Evolutionary conservation across 1,284 basidiomycete genomes (phyloP).

Genomic region (Moesziomyces globuligerus): DNA sequence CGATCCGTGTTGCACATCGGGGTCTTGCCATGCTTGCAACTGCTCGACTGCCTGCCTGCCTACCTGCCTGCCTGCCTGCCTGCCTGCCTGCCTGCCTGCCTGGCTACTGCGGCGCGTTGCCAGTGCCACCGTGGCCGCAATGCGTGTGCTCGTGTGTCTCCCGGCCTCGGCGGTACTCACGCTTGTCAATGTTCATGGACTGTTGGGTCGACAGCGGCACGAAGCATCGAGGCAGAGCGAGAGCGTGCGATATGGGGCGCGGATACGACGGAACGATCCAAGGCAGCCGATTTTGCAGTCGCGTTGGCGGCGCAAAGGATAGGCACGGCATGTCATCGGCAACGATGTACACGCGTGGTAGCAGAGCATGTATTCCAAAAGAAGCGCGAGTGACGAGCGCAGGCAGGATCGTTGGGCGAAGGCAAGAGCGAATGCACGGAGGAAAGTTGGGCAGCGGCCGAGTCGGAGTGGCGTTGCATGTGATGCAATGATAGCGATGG

Average conservation of each 20-base stretch:
- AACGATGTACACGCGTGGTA: neutral
- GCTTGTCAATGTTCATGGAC: constrained; percentile 62
- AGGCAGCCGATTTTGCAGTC: neutral
- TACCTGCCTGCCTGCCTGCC: too few species aligned
- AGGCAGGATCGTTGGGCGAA: neutral
- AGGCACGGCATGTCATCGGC: neutral
- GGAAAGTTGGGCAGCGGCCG: neutral
- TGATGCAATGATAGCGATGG: constrained; percentile 2
- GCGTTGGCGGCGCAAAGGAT: neutral
- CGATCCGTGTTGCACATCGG: neutral
- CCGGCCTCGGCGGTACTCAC: constrained; percentile 30
- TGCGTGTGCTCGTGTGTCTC: neutral
- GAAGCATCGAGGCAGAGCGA: constrained; percentile 11
- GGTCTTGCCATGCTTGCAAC: too few species aligned
- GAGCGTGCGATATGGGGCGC: neutral
- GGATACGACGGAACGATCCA: neutral
- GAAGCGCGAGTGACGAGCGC: neutral
- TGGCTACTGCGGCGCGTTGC: neutral
- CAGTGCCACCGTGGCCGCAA: neutral
- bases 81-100: too few species aligned
- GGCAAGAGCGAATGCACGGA: neutral
- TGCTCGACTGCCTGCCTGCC: too few species aligned
- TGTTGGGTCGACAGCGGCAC: constrained; percentile 24
- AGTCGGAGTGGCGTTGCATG: neutral
- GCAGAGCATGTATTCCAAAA: neutral